Evolutionary conservation across 2,329 filamentous ascomycete species (phyloP).

Genomic region (Rhexocercosporidium sp.): DNA sequence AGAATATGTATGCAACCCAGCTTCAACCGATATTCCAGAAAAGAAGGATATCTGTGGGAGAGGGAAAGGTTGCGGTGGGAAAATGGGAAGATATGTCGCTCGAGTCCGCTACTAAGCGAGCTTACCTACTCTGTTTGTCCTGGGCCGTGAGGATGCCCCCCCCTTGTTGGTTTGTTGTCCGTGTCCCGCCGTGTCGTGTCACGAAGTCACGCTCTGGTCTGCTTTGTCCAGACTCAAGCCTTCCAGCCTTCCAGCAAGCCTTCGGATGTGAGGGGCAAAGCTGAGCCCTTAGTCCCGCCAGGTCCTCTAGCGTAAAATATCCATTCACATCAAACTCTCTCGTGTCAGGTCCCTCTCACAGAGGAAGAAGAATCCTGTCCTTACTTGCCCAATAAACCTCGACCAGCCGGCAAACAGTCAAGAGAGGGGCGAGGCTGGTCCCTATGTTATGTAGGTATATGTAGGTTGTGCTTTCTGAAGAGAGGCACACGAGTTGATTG

Average conservation of each 20-base stretch:
- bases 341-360: neutral
- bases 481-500: neutral
- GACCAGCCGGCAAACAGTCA: too few species aligned
- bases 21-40: neutral
- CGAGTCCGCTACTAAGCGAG: slow-evolving; percentile 2
- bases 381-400: too few species aligned
- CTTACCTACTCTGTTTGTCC: neutral
- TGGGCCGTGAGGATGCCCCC: too few species aligned
- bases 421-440: neutral
- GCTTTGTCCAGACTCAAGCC: neutral
- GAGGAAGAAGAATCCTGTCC: too few species aligned
- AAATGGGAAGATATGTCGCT: neutral
- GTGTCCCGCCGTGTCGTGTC: too few species aligned
- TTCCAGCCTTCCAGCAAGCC: neutral
- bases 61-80: neutral
- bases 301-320: too few species aligned
- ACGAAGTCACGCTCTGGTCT: neutral
- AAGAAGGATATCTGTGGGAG: neutral
- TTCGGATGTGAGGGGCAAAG: slow-evolving; percentile 1
- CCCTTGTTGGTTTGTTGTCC: too few species aligned
- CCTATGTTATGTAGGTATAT: neutral
- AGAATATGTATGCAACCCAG: neutral
- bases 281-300: neutral
- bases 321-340: neutral
- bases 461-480: neutral